Evolutionary conservation across 208 protist genomes (phyloP).

Genomic region (Herpetomonas samuelpessoai): DNA sequence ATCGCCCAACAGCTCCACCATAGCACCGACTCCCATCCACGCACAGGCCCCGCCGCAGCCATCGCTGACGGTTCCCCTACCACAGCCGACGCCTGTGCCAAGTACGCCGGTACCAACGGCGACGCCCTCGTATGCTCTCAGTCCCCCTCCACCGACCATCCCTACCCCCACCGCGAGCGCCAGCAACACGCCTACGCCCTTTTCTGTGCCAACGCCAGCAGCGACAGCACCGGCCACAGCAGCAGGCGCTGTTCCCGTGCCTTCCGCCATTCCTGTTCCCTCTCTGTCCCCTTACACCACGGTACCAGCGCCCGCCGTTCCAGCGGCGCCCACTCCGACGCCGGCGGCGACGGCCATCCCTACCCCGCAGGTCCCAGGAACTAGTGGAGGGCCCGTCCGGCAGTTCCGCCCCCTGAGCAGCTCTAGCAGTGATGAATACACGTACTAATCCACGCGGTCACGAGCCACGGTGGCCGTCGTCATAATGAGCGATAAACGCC

Average conservation of each 20-base stretch:
- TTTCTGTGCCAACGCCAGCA: not conserved
- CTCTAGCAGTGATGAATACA: slow-evolving; percentile 13
- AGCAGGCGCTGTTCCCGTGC: not conserved
- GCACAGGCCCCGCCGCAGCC: not conserved
- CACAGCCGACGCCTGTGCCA: not conserved
- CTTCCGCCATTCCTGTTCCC: slow-evolving; percentile 1
- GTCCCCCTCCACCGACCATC: slow-evolving; percentile 4
- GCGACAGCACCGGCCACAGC: slow-evolving; percentile 11
- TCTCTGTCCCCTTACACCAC: not conserved
- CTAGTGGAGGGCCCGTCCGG: slow-evolving; percentile 1
- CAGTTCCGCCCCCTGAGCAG: slow-evolving; percentile 15
- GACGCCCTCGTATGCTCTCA: slow-evolving; percentile 16
- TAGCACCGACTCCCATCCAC: not conserved
- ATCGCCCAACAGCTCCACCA: not conserved
- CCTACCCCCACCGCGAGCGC: slow-evolving; percentile 3
- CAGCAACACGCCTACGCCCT: not conserved
- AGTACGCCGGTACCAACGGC: slow-evolving; percentile 9
- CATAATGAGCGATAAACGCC: no score
- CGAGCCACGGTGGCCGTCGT: not conserved
- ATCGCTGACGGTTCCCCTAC: slow-evolving; percentile 3
- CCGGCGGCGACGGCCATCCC: not conserved
- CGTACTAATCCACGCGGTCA: no score
- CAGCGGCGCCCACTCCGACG: not conserved
- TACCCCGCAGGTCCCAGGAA: not conserved
- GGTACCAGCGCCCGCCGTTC: not conserved